Evolutionary conservation across 768 basidiomycete genomes (phyloP).

Genomic region (Mycena floridula): DNA sequence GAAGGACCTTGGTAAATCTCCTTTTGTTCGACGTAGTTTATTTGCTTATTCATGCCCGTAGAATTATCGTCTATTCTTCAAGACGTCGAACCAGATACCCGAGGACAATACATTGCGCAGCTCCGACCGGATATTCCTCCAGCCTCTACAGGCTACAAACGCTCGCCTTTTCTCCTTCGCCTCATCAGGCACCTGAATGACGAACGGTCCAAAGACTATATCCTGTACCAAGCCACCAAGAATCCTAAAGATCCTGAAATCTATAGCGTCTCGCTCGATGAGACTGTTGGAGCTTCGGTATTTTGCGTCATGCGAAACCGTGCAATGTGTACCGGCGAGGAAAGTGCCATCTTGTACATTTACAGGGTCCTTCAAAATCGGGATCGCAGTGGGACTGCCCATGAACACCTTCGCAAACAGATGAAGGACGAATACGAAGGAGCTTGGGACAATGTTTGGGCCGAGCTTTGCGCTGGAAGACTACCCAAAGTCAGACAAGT

Average conservation of each 20-base stretch:
- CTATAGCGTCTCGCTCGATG: not conserved
- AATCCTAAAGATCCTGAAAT: not conserved
- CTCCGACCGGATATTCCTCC: constrained; percentile 1
- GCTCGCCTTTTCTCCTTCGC: constrained; percentile 7
- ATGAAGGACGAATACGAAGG: constrained; percentile 6
- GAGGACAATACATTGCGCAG: not conserved
- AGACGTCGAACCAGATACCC: not conserved
- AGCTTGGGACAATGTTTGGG: constrained; percentile 6
- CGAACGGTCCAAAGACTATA: constrained; percentile 5
- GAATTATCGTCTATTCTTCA: no score
- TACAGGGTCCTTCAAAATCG: constrained; percentile 8
- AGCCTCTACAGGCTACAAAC: constrained; percentile 1
- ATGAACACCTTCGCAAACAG: constrained; percentile 3
- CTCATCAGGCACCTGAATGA: constrained; percentile 8
- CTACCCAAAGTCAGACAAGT: not conserved
- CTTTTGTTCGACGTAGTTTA: not conserved
- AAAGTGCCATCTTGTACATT: constrained; percentile 7
- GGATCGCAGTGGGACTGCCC: not conserved
- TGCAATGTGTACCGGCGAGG: constrained; percentile 2
- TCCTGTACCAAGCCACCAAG: not conserved
- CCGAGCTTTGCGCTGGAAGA: constrained; percentile 1
- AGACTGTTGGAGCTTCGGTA: not conserved
- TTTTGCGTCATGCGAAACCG: constrained; percentile 5
- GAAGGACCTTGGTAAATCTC: constrained; percentile 4
- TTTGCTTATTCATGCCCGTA: no score